Conservation (phyloP, 305 asterid species). For the Rubia balearica region DNA sequence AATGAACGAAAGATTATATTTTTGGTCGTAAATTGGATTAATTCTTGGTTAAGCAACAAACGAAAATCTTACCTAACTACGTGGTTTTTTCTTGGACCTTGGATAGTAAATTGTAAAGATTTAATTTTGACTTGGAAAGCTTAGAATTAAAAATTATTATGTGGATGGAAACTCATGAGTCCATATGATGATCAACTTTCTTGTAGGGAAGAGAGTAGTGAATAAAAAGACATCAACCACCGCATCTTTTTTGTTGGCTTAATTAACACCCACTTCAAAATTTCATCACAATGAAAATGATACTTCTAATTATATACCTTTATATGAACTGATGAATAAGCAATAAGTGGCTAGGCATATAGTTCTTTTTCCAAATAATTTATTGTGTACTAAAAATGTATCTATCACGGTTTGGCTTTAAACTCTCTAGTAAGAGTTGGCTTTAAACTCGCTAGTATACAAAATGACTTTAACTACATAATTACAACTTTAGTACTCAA, state of each 20-base stretch:
- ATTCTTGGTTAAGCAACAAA: neutral
- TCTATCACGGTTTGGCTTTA: neutral
- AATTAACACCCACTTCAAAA: slow-evolving; percentile 13
- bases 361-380: neutral
- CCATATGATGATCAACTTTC: neutral
- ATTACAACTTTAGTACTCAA: too few relatives aligned
- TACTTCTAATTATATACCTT: neutral
- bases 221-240: slow-evolving; percentile 17
- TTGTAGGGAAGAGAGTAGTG: slow-evolving; percentile 5
- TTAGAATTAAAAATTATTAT: neutral
- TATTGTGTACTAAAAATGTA: neutral
- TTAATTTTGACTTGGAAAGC: neutral
- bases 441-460: too few relatives aligned
- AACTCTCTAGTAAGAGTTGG: neutral
- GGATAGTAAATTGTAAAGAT: neutral
- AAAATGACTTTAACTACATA: too few relatives aligned
- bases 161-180: neutral
- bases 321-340: neutral
- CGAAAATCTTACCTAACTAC: neutral
- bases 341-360: neutral
- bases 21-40: neutral
- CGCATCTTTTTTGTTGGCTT: slow-evolving; percentile 21
- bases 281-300: slow-evolving; percentile 5
- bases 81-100: neutral
- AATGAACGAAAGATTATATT: slow-evolving; percentile 1